Evolutionary conservation across 306 rosid genomes (phyloP), one percentile per base, ranked within the genome.

Genomic region (Medicago arabica): DNA sequence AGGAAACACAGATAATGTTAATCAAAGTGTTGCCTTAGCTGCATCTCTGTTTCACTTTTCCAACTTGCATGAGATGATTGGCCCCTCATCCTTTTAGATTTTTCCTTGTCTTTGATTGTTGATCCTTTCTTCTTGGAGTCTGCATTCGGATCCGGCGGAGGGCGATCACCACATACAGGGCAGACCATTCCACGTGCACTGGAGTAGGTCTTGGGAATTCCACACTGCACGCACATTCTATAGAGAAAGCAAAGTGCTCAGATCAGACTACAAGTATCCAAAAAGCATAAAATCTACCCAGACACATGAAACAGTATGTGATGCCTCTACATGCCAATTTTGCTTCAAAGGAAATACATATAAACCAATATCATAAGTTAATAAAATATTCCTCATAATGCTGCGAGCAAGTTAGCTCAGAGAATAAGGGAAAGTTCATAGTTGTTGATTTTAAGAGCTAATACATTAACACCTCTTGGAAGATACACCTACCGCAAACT

Each of bases 21-120:
- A 86, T 95, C 97, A 77, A 89, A 95, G 38, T 92, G 97, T 78
- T 95, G 98, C 50, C 98, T 78, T 14, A 95, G 91, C 7, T 92
- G 97, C 98, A 95, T 95, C 83, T 95, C 97, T 10, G 97, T 89
- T 83, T 95, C 98, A 57, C 97, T 95, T 81, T 95, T 95, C 99
- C 99, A 95, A 11, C 83, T 44, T n/a, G 87, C 97, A 80, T 95
- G 99, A 81, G 99, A 92, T 51, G 97, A 95, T 78, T 95, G 97
- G 58, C 99, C 97, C 79, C 79, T 95, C 96, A 92, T 84, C 82
- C 99, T 89, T 81, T 95, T 95, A 53, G 81, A 83, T 91, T 89
- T 95, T 87, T 95, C 99, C 84, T 92, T 95, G 18, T 95, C 99
- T 83, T 95, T 95, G 51, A 95, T 8, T 0, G 89, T 81, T 47